Evolutionary conservation across 2,329 filamentous ascomycete species (phyloP).

Genomic region (Penicillium glabrum): DNA sequence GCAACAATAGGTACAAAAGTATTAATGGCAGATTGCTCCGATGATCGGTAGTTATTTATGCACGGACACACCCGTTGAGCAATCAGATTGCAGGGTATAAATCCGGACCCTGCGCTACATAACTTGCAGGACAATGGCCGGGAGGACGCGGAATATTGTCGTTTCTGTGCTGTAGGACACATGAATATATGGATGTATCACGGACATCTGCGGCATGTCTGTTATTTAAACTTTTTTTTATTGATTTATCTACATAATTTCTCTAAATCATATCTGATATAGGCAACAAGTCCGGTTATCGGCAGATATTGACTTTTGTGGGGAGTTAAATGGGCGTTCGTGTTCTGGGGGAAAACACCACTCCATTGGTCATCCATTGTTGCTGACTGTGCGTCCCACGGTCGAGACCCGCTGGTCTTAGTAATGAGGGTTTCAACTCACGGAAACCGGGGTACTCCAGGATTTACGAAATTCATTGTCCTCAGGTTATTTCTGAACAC

Average conservation of each 20-base stretch:
- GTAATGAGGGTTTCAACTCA: neutral
- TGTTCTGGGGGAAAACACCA: slow-evolving; percentile 6
- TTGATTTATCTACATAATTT: neutral
- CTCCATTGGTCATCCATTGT: neutral
- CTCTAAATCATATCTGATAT: neutral
- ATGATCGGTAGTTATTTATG: neutral
- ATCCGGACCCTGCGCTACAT: neutral
- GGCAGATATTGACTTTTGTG: slow-evolving; percentile 4
- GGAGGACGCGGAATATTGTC: neutral
- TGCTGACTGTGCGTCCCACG: neutral
- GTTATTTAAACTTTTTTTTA: neutral
- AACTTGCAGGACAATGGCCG: neutral
- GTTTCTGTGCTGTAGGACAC: neutral
- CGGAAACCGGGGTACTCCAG: no score
- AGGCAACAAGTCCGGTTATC: neutral
- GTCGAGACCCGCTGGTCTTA: slow-evolving; percentile 11
- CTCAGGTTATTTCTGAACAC: no score
- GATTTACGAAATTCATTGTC: no score
- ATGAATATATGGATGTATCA: neutral
- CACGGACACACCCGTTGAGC: neutral
- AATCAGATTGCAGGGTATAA: neutral
- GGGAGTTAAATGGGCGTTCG: slow-evolving; percentile 6
- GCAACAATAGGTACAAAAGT: no score
- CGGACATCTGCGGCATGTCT: neutral
- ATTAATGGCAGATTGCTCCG: neutral